Percentiles rank a stretch among this genome's conserved stretches.
Evolutionary conservation across 2,329 filamentous ascomycete genomes (phyloP).

Genomic region (Sporothrix sp.): DNA sequence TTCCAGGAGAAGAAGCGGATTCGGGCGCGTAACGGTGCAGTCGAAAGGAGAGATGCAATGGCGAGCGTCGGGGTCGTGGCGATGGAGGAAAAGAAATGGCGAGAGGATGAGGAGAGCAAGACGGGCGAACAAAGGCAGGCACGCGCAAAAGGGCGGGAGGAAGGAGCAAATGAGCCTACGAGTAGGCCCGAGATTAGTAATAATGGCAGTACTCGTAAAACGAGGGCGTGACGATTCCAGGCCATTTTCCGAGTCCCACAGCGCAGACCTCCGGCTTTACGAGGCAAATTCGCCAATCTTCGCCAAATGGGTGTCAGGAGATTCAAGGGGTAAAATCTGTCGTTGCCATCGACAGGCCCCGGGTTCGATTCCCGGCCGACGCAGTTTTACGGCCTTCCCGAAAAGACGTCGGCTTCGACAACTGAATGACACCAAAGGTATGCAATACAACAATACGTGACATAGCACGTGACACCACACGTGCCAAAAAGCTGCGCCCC

Average conservation of each 20-base stretch:
- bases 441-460: no score
- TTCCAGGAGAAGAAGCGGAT: not conserved
- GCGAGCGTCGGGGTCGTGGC: not conserved
- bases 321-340: no score
- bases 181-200: no score
- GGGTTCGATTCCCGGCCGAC: not conserved
- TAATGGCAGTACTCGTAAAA: no score
- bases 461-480: no score
- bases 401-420: no score
- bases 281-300: slow-evolving; percentile 10
- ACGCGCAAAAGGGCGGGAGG: not conserved
- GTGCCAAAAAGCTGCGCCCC: no score
- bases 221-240: no score
- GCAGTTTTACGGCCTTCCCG: no score
- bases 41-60: not conserved
- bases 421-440: no score
- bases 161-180: not conserved
- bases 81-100: slow-evolving; percentile 12
- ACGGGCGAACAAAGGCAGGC: not conserved
- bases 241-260: no score
- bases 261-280: not conserved
- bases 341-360: not conserved
- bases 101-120: not conserved
- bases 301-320: not conserved
- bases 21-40: not conserved